Conservation (phyloP, 169 alveolate genomes). For the Fabrea salina region DNA sequence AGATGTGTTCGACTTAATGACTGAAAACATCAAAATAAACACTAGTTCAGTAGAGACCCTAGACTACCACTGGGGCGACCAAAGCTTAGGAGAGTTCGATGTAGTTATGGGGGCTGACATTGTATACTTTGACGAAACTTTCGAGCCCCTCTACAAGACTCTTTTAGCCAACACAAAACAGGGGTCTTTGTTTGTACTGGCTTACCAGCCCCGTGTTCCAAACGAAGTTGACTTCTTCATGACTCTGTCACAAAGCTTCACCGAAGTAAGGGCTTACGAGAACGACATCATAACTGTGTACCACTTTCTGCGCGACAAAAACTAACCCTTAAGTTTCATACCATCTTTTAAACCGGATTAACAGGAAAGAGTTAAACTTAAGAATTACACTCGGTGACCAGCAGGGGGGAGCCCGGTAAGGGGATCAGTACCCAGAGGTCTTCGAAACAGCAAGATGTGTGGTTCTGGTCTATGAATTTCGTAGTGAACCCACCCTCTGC, state of each 20-base stretch:
- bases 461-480: constrained; percentile 86
- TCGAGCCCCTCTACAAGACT: neutral
- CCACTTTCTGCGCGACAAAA: too few relatives aligned
- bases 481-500: constrained; percentile 86
- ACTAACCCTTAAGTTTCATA: too few relatives aligned
- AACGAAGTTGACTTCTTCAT: too few relatives aligned
- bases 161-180: neutral
- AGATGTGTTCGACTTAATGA: neutral
- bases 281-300: too few relatives aligned
- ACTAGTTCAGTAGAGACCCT: neutral
- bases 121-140: neutral
- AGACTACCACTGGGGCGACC: neutral
- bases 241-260: too few relatives aligned
- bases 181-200: neutral
- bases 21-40: neutral
- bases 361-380: too few relatives aligned
- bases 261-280: too few relatives aligned
- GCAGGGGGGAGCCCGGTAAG: constrained; percentile 61
- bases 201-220: too few relatives aligned
- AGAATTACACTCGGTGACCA: too few relatives aligned
- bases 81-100: neutral
- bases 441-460: constrained; percentile 79
- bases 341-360: too few relatives aligned
- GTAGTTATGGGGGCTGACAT: neutral
- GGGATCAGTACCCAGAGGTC: constrained; percentile 83